Evolutionary conservation across 2,329 filamentous ascomycete species (phyloP), one percentile per base, ranked within the genome.

Genomic region (Botrytis sinoallii): DNA sequence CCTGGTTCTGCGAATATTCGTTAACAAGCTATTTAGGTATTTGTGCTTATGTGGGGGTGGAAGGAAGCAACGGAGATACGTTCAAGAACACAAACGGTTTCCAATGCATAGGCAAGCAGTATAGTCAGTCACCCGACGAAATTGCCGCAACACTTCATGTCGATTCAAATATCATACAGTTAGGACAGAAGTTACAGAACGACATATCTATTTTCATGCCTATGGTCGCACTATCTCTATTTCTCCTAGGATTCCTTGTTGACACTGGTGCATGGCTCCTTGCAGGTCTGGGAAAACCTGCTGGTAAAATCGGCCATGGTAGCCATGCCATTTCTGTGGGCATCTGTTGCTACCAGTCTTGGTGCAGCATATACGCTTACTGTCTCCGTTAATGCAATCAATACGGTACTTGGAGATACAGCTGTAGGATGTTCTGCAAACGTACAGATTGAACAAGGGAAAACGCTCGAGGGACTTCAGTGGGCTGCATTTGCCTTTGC

Each of bases 91-190:
- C 70, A 20, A 66, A 66, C 25, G 70, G 70, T 7, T 72, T 25
- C 20, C 60, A 72, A 65, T 72, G 70, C 32, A 65, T 72, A 52
- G 70, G 70, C 42, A 72, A 72, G 44, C 60, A 44, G 25, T 72
- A 72, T 48, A 25, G 22, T 32, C 60, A 72, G 38, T 46, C 70
- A 22, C 32, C 61, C 18, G 61, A 29, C 20, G 60, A 72, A 32
- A 72, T 72, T 29, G 46, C 38, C 35, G 29, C 60, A 16, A 65
- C 61, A 40, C 46, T 65, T 25, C 60, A 72, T 38, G 61, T 66
- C 70, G 70, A 67, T 22, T 16, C 60, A 38, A 64, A 71, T 44
- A 40, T 72, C n/a, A 14, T 72, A 46, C 18, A 65, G 20, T 25
- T 72, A 46, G 70, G 32, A n/a, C 42, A 67, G 57, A 42, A 67